Conservation (phyloP, 2,329 filamentous ascomycete genomes). For the Colletotrichum melonis region DNA sequence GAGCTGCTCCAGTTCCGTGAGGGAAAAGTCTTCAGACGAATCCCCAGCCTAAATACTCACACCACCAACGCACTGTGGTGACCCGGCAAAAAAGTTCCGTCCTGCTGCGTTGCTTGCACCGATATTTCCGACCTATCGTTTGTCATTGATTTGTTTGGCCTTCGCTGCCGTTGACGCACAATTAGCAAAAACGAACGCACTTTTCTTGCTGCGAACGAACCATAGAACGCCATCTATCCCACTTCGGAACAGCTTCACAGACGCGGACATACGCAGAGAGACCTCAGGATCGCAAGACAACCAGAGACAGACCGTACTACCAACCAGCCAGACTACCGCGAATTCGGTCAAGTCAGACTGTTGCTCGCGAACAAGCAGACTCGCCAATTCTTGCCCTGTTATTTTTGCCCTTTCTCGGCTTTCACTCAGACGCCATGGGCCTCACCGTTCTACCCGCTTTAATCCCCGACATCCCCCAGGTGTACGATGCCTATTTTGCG, state of each 20-base stretch:
- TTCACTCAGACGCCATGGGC: slow-evolving; percentile 42
- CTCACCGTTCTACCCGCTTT: slow-evolving; percentile 56
- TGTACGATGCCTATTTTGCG: slow-evolving; percentile 60
- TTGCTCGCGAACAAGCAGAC: background rate
- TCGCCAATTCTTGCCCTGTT: background rate
- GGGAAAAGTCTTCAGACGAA: slow-evolving; percentile 26
- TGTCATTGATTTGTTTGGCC: background rate
- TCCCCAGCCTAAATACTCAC: slow-evolving; percentile 28
- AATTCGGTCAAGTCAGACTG: background rate
- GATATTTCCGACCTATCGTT: slow-evolving; percentile 3
- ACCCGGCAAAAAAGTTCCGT: slow-evolving; percentile 14
- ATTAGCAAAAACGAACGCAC: background rate
- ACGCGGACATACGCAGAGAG: background rate
- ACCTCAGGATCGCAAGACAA: too few species aligned
- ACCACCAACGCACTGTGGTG: slow-evolving; percentile 4
- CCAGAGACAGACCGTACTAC: too few species aligned
- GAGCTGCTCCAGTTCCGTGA: background rate
- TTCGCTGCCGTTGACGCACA: background rate
- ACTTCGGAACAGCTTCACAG: background rate
- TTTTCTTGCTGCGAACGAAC: background rate
- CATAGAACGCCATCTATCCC: background rate
- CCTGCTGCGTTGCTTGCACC: slow-evolving; percentile 1
- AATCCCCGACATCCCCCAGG: slow-evolving; percentile 56
- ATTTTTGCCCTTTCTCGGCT: slow-evolving; percentile 1
- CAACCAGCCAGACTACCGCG: background rate